Base-by-base conservation (phyloP, 768 basidiomycete genomes). In the Rhizopogon roseolus region DNA sequence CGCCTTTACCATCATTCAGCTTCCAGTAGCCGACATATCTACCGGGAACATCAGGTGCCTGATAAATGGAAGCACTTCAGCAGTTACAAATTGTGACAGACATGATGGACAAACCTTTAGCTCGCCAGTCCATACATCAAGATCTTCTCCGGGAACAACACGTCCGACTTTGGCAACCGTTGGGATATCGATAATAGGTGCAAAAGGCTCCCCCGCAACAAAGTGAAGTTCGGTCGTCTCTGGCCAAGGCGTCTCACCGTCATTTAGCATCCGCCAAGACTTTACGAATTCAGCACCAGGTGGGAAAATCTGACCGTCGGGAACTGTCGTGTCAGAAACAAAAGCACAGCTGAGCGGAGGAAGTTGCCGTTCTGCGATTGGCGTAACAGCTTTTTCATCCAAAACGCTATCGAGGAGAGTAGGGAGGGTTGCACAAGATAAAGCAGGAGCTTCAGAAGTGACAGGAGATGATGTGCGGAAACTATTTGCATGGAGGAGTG, bases 211-310 rank as follows among this genome's bases (percentile, higher is more conserved):
- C 16, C 91, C 91, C 8, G 82, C 87, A 42, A 87, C 81, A 60
- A 84, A 92, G 9, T 80, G 76, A 16, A 93, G 68, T 61, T 83
- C 77, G 0, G 90, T 90, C 11, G 72, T 69, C 27, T 78, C 75
- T 1, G 88, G 88, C 90, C 90, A 93, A 17, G 82, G 76, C 5
- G 66, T 52, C 13, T 60, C 62, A 14, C 90, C 85, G 59, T 78
- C 78, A 61, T 94, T 94, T 29, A 75, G 57, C 74, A 93, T 77
- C 53, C 76, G 74, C 91, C 91, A 94, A 19, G 82, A 82, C 69
- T 93, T 93, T 52, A 91, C 80, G 61, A 93, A 94, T 64, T 89
- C 88, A 0, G 88, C 89, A 34, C 91, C 91, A 6, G 89, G 84
- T 29, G 89, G 88, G 64, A 93, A 87, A 46, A 78, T 62, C 60